Evolutionary conservation across 1,284 basidiomycete genomes (phyloP).

Genomic region (Xanthoconium separans): DNA sequence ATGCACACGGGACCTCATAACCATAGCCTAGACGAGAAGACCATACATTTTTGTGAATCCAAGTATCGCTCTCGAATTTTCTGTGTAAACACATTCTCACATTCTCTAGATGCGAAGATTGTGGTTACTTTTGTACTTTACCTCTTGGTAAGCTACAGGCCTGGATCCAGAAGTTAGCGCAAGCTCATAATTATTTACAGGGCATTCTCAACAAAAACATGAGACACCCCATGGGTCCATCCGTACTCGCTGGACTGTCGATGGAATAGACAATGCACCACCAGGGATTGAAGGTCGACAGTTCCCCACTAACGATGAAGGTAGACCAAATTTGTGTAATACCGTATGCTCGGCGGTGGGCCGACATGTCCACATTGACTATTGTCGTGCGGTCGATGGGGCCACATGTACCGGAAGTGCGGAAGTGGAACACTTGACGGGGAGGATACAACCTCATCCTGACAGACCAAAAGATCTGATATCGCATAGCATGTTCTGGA

Average conservation of each 20-base stretch:
- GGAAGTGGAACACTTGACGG: too few species aligned
- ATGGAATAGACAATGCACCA: too few species aligned
- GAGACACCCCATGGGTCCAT: conserved; percentile 57
- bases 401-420: too few species aligned
- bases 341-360: too few species aligned
- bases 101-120: conserved; percentile 46
- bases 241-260: too few species aligned
- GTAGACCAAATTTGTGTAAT: conserved; percentile 65
- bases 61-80: conserved; percentile 30
- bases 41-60: conserved; percentile 51
- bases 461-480: too few species aligned
- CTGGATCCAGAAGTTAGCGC: background rate
- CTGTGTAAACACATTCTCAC: conserved; percentile 18
- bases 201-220: background rate
- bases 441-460: too few species aligned
- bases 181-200: background rate
- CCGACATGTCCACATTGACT: too few species aligned
- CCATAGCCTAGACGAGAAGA: conserved; percentile 43
- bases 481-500: too few species aligned
- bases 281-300: background rate
- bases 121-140: conserved; percentile 58
- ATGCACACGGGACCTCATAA: conserved; percentile 47
- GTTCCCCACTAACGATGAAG: conserved; percentile 26
- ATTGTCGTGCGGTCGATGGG: too few species aligned
- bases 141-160: conserved; percentile 43